Base-by-base conservation (phyloP, 805 yeast genomes). In the Wickerhamomyces kurtzmanii region DNA sequence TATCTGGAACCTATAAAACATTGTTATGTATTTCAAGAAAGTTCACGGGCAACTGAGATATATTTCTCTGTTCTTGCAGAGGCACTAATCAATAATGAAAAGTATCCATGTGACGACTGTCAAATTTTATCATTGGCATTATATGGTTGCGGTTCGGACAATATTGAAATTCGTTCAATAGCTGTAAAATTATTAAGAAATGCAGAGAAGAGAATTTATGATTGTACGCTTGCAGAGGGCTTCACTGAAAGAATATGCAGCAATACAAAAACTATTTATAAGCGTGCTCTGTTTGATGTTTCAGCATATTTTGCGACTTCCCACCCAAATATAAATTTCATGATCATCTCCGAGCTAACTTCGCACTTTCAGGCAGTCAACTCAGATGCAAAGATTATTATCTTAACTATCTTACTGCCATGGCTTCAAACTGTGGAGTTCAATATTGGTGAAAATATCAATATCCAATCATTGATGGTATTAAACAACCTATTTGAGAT, bases 341-440 rank as follows among this genome's bases (percentile, higher is more conserved):
- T 62, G 33, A 59, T 83, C 49, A 68, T 89, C 43, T 76, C 94
- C 37, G 74, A 81, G 51, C 53, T 82, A 52, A 71, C 91, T 4
- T 62, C 71, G 65, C 65, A 73, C 41, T 75, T 82, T 53, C 73
- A 75, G 44, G 65, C 67, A 24, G 78, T 78, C 28, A 28, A 58
- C 65, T 22, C 62, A 28, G 66, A 67, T 15, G 68, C 81, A 1
- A 66, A 91, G 44, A 71, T 83, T 32, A 96, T 87, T 48, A 66
- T 89, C 9, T 55, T 89, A 31, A 75, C 91, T 0, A 76, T 87
- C 15, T 51, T 91, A 28, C 59, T 84, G 8, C 96, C 98, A 1
- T 91, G 97, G 96, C 72, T 87, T n/a, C 91, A 82, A 44, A 71
- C 77, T 3, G 75, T 87, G 24, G 82, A 78, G 24, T 59, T 89